phyloP scores from a whole-genome alignment of 2,329 filamentous ascomycete genomes.

The Fusarium graminum region DNA sequence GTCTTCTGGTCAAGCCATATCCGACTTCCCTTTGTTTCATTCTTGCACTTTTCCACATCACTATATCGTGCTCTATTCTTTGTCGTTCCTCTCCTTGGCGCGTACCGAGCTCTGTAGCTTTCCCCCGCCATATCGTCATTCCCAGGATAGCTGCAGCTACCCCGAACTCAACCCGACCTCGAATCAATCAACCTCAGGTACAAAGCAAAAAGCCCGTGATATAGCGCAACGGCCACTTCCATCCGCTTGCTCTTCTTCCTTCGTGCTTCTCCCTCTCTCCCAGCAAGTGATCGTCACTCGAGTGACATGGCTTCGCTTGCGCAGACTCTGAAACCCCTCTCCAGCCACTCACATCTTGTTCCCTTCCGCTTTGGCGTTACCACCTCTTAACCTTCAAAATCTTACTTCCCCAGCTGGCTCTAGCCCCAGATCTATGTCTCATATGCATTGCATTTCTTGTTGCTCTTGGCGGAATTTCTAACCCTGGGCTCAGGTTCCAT shows the following conservation, averaged over 20 bases:
- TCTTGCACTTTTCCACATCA: conserved; percentile 5
- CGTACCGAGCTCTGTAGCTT: conserved; percentile 16
- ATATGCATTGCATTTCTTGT: conserved; percentile 18
- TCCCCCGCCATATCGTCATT: conserved; percentile 27
- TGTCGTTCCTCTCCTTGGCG: conserved; percentile 3
- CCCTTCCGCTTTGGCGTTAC: conserved; percentile 32
- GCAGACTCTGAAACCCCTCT: conserved; percentile 29
- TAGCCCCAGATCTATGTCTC: conserved; percentile 21
- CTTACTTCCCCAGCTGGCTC: conserved; percentile 17
- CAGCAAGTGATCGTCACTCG: conserved; percentile 36
- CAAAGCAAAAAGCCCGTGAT: conserved; percentile 27
- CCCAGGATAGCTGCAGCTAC: conserved; percentile 23
- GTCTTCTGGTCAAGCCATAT: conserved; percentile 36
- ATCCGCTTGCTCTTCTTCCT: background rate
- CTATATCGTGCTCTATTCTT: background rate
- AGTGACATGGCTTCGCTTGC: conserved; percentile 36
- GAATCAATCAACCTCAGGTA: conserved; percentile 36
- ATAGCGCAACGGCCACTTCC: conserved; percentile 28
- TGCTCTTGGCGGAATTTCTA: conserved; percentile 20
- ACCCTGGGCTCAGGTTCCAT: conserved; percentile 28
- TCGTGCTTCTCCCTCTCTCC: conserved; percentile 21
- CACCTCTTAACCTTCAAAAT: conserved; percentile 31
- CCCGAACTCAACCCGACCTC: conserved; percentile 24
- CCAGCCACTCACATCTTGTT: conserved; percentile 41
- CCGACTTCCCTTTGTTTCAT: conserved; percentile 15